These are phyloP conservation scores for Aphanocladium album DNA, from an alignment of 2,329 filamentous ascomycete species.

Conservation along the genomic window DNA sequence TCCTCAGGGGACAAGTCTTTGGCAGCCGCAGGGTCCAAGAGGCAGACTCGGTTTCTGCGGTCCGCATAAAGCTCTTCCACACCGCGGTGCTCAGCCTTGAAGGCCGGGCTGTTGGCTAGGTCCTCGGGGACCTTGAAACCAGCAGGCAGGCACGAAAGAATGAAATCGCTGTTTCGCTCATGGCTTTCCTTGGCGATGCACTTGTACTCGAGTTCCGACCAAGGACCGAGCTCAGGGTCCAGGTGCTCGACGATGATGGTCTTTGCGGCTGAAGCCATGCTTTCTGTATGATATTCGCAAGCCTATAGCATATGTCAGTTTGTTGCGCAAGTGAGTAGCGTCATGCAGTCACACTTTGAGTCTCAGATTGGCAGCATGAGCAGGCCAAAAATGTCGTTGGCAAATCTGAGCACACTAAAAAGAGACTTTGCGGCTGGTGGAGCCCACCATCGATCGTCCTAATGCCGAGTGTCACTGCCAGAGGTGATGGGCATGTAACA, in stretches of 20 bases:
- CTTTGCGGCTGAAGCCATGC: constrained; percentile 45
- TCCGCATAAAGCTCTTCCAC: constrained; percentile 78
- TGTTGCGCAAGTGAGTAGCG: not conserved
- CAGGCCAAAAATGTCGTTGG: not conserved
- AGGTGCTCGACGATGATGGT: constrained; percentile 96
- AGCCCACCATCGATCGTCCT: constrained; percentile 4
- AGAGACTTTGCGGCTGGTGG: constrained; percentile 5
- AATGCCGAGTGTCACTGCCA: not conserved
- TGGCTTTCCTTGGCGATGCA: constrained; percentile 80
- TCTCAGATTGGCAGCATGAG: not conserved
- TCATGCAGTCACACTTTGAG: not conserved
- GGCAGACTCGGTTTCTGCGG: constrained; percentile 72
- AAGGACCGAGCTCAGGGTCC: constrained; percentile 86
- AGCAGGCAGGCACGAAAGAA: constrained; percentile 73
- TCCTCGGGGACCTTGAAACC: constrained; percentile 60
- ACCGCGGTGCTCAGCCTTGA: constrained; percentile 68
- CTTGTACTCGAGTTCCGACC: constrained; percentile 91
- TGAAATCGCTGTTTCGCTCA: constrained; percentile 62
- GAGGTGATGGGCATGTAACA: not conserved
- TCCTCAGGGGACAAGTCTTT: constrained; percentile 81
- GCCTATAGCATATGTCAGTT: not conserved
- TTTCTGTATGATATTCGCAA: not conserved
- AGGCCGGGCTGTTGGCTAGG: constrained; percentile 51
- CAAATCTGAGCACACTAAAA: constrained; percentile 11
- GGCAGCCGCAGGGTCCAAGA: constrained; percentile 80